phyloP scores from a whole-genome alignment of 1,284 basidiomycete species.

The Ceratobasidium papillatum region DNA sequence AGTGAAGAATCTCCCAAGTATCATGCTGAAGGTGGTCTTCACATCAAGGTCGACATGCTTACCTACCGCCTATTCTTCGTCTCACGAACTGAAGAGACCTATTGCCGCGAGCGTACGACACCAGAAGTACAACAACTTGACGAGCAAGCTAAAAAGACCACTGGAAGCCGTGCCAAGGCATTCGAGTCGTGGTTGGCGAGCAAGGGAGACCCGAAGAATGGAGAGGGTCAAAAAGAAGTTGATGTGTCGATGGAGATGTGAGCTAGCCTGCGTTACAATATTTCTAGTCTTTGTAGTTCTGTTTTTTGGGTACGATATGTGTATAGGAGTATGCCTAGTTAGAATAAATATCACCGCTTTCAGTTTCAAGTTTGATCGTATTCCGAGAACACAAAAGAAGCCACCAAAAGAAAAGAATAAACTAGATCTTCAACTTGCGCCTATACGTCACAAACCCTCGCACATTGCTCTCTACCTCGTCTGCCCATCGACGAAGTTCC shows the following conservation, averaged over 20 bases:
- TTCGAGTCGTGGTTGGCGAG: slow-evolving; percentile 32
- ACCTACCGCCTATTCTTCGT: slow-evolving; percentile 89
- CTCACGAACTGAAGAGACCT: slow-evolving; percentile 72
- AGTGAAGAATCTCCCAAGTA: slow-evolving; percentile 56
- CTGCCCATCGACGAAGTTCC: slow-evolving; percentile 64
- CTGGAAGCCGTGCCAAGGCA: neutral
- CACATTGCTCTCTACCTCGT: slow-evolving; percentile 83
- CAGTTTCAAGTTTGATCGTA: neutral
- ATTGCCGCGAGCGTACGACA: slow-evolving; percentile 53
- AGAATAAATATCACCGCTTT: slow-evolving; percentile 28
- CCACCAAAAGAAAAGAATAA: neutral
- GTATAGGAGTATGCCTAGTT: slow-evolving; percentile 29
- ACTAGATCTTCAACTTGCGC: slow-evolving; percentile 58
- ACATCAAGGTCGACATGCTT: slow-evolving; percentile 84
- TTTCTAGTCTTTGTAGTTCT: slow-evolving; percentile 20
- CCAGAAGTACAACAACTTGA: slow-evolving; percentile 35
- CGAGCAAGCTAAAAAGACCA: slow-evolving; percentile 36
- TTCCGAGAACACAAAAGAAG: slow-evolving; percentile 10
- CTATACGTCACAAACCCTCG: slow-evolving; percentile 90
- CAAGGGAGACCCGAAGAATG: neutral
- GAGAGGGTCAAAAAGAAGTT: slow-evolving; percentile 21
- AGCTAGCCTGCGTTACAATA: neutral
- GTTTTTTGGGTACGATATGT: slow-evolving; percentile 26
- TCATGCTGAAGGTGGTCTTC: slow-evolving; percentile 67
- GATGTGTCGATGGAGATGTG: slow-evolving; percentile 36